Conservation (phyloP, 1,284 basidiomycete genomes). For the Termitomyces sp. region DNA sequence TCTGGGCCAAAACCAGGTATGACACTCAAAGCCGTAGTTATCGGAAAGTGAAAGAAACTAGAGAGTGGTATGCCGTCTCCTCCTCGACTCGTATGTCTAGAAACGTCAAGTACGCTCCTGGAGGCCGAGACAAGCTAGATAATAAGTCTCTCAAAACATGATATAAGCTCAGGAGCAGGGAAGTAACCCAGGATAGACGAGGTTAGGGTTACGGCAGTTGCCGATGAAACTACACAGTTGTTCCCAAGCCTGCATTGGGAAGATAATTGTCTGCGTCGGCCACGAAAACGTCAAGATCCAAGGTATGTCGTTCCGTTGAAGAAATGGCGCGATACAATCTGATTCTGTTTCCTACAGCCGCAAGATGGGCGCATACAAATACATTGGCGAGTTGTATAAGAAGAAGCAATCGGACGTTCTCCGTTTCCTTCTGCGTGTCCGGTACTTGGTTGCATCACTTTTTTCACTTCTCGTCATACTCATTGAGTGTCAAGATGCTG, state of each 20-base stretch:
- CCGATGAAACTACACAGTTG: constrained; percentile 24
- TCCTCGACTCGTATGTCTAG: too few species aligned
- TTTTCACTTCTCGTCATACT: neutral
- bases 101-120: too few species aligned
- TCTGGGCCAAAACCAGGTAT: too few species aligned
- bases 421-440: constrained; percentile 96
- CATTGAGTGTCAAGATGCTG: constrained; percentile 70
- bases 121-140: too few species aligned
- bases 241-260: constrained; percentile 18
- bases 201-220: constrained; percentile 17
- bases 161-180: too few species aligned
- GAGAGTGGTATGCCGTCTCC: too few species aligned
- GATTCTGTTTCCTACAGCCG: constrained; percentile 17
- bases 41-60: neutral
- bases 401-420: constrained; percentile 97
- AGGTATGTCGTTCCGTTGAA: constrained; percentile 23
- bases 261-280: constrained; percentile 24
- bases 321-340: neutral
- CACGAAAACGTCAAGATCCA: constrained; percentile 31
- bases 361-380: constrained; percentile 92
- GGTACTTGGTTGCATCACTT: constrained; percentile 45
- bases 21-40: neutral
- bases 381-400: constrained; percentile 94
- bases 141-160: too few species aligned
- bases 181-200: neutral